Evolutionary conservation across 2,329 filamentous ascomycete species (phyloP).

Genomic region (Sporothrix variecibatus): DNA sequence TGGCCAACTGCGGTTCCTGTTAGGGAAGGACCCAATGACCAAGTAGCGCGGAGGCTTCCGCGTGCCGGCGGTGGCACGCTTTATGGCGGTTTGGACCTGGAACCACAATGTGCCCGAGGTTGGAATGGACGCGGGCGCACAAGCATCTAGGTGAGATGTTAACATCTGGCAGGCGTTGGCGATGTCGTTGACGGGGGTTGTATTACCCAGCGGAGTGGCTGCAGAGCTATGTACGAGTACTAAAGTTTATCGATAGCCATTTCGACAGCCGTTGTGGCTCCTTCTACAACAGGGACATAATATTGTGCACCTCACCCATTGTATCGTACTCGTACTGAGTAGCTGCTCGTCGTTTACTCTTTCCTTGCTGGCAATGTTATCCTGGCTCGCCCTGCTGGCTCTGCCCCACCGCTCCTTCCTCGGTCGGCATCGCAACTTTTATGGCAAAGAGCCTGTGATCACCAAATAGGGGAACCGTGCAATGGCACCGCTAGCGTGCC

Average conservation of each 20-base stretch:
- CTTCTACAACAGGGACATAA: background rate
- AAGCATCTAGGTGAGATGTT: conserved; percentile 11
- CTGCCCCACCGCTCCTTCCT: conserved; percentile 17
- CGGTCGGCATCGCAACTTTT: conserved; percentile 11
- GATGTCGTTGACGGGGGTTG: background rate
- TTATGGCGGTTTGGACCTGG: conserved; percentile 22
- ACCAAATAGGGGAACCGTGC: conserved; percentile 7
- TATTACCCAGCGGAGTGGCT: background rate
- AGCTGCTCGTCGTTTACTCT: background rate
- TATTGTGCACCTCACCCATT: background rate
- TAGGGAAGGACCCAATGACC: background rate
- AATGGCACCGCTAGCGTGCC: conserved; percentile 11
- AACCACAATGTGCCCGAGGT: conserved; percentile 20
- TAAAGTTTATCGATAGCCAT: background rate
- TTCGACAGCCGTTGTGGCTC: background rate
- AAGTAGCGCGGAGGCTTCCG: conserved; percentile 12
- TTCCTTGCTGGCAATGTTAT: background rate
- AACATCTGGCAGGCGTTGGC: background rate
- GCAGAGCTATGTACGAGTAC: background rate
- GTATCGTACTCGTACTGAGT: too few species aligned
- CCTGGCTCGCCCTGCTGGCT: background rate
- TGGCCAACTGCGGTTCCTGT: background rate
- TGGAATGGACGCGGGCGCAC: conserved; percentile 9
- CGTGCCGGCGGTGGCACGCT: conserved; percentile 3
- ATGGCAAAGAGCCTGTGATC: conserved; percentile 14